These are phyloP conservation scores for Incumbomyces delicatus DNA, from an alignment of 2,329 filamentous ascomycete genomes.

Conservation along the genomic window DNA sequence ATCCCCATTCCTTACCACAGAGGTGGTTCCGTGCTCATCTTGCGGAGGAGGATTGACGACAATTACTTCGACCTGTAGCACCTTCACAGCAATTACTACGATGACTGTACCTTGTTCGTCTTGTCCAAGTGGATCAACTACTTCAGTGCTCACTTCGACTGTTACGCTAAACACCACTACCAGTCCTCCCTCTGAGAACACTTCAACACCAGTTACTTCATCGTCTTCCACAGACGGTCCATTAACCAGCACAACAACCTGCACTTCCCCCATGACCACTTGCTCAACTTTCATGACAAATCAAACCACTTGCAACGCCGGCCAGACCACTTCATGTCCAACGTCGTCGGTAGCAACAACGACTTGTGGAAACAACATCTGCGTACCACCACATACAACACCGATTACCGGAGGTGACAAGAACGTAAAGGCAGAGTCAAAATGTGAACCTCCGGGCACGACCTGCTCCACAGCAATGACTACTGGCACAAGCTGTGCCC, in stretches of 20 bases:
- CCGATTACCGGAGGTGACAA: background rate
- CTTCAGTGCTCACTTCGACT: slow-evolving; percentile 1
- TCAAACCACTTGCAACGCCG: background rate
- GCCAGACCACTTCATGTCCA: background rate
- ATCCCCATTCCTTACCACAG: slow-evolving; percentile 1
- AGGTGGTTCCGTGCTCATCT: background rate
- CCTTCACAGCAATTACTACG: background rate
- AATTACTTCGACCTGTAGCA: slow-evolving; percentile 6
- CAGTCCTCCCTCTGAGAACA: background rate
- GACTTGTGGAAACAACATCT: background rate
- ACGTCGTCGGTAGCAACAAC: background rate
- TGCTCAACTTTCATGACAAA: slow-evolving; percentile 1
- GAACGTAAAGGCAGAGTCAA: background rate
- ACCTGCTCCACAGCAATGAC: background rate
- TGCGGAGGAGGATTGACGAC: slow-evolving; percentile 3
- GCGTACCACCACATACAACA: background rate
- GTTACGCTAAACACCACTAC: background rate
- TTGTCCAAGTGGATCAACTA: slow-evolving; percentile 1
- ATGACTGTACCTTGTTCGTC: background rate
- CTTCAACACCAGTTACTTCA: too few relatives aligned
- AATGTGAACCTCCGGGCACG: background rate
- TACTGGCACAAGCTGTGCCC: background rate
- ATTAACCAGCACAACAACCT: background rate
- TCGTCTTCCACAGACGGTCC: background rate
- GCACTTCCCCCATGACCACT: slow-evolving; percentile 1